Conservation (phyloP, 140 eudicot genomes). For the Erigeron philadelphicus region DNA sequence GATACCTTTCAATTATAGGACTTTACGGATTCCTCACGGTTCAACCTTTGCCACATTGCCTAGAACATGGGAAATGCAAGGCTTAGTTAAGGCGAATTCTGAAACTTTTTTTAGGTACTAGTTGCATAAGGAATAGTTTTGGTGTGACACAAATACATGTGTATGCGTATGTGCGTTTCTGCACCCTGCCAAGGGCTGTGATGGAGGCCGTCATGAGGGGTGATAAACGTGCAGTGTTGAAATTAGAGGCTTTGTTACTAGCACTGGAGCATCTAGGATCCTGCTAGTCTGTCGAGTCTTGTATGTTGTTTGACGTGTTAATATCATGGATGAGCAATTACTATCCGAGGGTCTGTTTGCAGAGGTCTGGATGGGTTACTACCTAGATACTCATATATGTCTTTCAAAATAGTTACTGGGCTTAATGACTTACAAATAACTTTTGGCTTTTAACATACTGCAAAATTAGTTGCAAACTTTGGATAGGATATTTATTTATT, state of each 20-base stretch:
- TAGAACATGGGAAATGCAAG: too few relatives aligned
- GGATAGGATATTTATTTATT: neutral
- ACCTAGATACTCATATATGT: conserved; percentile 6
- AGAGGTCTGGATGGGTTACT: neutral
- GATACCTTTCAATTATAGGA: too few relatives aligned
- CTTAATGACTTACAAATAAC: neutral
- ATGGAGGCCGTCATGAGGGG: too few relatives aligned
- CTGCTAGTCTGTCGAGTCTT: neutral
- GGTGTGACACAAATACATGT: too few relatives aligned
- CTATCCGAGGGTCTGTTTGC: neutral
- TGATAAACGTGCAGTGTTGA: too few relatives aligned
- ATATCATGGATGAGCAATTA: neutral
- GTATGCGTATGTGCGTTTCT: too few relatives aligned
- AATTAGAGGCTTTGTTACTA: neutral
- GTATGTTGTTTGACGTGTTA: conserved; percentile 1
- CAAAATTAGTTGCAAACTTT: conserved; percentile 1
- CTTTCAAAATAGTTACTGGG: conserved; percentile 5
- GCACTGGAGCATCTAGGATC: neutral
- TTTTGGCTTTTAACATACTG: neutral
- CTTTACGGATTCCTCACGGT: too few relatives aligned
- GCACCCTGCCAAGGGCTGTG: too few relatives aligned
- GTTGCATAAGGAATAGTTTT: too few relatives aligned
- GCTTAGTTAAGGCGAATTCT: too few relatives aligned
- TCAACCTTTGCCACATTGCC: too few relatives aligned
- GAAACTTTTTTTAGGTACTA: too few relatives aligned